phyloP scores from a whole-genome alignment of 805 yeast species.

The Tanozyma kutaoensis region DNA sequence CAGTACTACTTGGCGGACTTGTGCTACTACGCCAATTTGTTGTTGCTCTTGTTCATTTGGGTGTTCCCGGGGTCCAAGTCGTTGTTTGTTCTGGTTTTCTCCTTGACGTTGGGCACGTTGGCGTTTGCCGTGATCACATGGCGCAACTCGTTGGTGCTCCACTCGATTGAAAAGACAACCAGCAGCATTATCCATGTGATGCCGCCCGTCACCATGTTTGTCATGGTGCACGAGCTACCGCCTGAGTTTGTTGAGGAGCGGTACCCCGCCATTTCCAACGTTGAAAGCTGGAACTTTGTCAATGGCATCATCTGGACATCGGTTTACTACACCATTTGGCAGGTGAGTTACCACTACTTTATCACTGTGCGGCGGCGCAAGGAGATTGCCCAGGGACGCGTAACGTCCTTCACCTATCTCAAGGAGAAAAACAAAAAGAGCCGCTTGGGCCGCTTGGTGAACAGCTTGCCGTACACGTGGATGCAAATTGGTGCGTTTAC shows the following conservation, averaged over 20 bases:
- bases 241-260: slow-evolving; percentile 37
- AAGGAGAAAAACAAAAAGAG: slow-evolving; percentile 57
- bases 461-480: slow-evolving; percentile 64
- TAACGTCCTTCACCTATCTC: slow-evolving; percentile 78
- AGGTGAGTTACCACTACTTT: slow-evolving; percentile 77
- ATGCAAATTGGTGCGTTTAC: slow-evolving; percentile 84
- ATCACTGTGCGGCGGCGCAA: slow-evolving; percentile 71
- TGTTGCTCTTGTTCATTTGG: slow-evolving; percentile 70
- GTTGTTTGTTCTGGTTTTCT: slow-evolving; percentile 71
- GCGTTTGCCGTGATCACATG: slow-evolving; percentile 92
- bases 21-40: slow-evolving; percentile 78
- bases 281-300: slow-evolving; percentile 54
- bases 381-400: slow-evolving; percentile 73
- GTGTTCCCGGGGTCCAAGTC: slow-evolving; percentile 59
- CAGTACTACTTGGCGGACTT: slow-evolving; percentile 87
- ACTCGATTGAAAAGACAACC: slow-evolving; percentile 85
- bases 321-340: slow-evolving; percentile 80
- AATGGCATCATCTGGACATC: slow-evolving; percentile 70
- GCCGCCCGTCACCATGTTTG: slow-evolving; percentile 83
- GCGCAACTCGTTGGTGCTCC: slow-evolving; percentile 88
- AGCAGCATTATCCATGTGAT: slow-evolving; percentile 80
- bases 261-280: slow-evolving; percentile 70
- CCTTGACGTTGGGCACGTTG: slow-evolving; percentile 78
- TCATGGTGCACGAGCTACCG: slow-evolving; percentile 68
- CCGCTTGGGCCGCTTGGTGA: slow-evolving; percentile 63